Conservation (phyloP, 352 stramenopile species). For the Thraustochytrium sp. region DNA sequence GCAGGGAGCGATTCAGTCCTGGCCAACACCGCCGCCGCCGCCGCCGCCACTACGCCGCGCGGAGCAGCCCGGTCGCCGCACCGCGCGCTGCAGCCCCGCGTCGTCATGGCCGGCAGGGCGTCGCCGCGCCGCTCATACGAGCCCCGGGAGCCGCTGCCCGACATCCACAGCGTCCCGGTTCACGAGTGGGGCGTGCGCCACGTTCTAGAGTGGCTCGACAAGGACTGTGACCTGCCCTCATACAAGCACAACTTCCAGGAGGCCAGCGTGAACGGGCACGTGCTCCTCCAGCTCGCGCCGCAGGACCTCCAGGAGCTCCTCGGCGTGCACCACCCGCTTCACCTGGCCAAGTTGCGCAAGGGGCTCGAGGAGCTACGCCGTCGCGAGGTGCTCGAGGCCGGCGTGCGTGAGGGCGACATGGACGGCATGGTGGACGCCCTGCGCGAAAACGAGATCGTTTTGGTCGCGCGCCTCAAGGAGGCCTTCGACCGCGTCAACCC, state of each 20-base stretch:
- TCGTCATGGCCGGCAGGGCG: background rate
- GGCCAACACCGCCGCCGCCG: background rate
- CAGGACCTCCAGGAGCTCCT: constrained; percentile 19
- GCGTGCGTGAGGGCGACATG: constrained; percentile 3
- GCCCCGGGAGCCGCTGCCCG: background rate
- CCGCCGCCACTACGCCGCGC: background rate
- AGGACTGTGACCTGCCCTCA: constrained; percentile 30
- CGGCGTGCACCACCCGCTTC: constrained; percentile 26
- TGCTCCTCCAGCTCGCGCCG: constrained; percentile 12
- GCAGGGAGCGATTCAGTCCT: background rate
- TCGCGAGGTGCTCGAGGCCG: constrained; percentile 6
- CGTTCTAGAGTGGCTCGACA: constrained; percentile 17
- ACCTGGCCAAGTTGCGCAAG: background rate
- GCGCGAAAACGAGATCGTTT: constrained; percentile 15
- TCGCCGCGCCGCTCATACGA: background rate
- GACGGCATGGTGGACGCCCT: background rate
- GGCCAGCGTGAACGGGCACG: constrained; percentile 16
- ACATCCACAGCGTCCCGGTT: background rate
- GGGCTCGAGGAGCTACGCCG: background rate
- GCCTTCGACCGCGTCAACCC: background rate
- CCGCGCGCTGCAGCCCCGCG: background rate
- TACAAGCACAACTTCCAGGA: constrained; percentile 41
- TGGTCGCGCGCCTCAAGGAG: constrained; percentile 18
- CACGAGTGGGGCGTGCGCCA: constrained; percentile 22
- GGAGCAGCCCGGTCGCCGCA: background rate